Evolutionary conservation across 1,284 basidiomycete species (phyloP).

Genomic region (Pseudozyma hubeiensis): DNA sequence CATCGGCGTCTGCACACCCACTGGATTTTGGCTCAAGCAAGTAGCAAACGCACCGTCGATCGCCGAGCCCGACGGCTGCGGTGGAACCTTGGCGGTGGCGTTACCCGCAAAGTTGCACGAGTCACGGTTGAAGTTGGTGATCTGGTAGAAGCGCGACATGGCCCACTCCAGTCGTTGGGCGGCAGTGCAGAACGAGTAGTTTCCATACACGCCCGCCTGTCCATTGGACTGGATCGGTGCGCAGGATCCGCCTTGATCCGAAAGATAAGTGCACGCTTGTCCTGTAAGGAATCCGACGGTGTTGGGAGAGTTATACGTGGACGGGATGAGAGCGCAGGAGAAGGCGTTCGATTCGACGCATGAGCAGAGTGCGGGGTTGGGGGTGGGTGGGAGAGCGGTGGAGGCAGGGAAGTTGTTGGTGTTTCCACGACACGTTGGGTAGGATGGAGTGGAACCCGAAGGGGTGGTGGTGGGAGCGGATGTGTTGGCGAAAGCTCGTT

Average conservation of each 20-base stretch:
- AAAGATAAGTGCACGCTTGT: conserved; percentile 79
- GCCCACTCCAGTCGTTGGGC: conserved; percentile 76
- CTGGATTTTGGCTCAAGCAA: conserved; percentile 77
- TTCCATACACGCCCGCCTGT: conserved; percentile 79
- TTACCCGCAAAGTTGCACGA: conserved; percentile 83
- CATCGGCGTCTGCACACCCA: conserved; percentile 65
- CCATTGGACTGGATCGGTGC: conserved; percentile 80
- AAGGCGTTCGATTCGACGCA: conserved; percentile 77
- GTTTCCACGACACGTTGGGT: conserved; percentile 76
- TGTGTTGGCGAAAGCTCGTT: conserved; percentile 75
- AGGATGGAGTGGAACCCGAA: conserved; percentile 73
- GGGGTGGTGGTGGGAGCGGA: conserved; percentile 76
- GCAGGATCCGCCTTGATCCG: conserved; percentile 73
- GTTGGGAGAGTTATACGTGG: conserved; percentile 75
- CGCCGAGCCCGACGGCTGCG: conserved; percentile 73
- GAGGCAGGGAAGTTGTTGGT: conserved; percentile 77
- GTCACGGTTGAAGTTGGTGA: conserved; percentile 74
- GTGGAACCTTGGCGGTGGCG: conserved; percentile 77
- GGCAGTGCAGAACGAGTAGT: conserved; percentile 79
- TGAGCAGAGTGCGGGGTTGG: conserved; percentile 80
- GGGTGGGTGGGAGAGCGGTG: conserved; percentile 82
- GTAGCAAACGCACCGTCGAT: conserved; percentile 76
- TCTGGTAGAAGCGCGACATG: conserved; percentile 83
- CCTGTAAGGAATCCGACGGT: conserved; percentile 79
- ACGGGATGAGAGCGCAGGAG: conserved; percentile 78